A percentile compares a stretch with the other conserved stretches of the same genome.
phyloP scores from a whole-genome alignment of 2,329 filamentous ascomycete genomes.

The Diaporthe capsici region DNA sequence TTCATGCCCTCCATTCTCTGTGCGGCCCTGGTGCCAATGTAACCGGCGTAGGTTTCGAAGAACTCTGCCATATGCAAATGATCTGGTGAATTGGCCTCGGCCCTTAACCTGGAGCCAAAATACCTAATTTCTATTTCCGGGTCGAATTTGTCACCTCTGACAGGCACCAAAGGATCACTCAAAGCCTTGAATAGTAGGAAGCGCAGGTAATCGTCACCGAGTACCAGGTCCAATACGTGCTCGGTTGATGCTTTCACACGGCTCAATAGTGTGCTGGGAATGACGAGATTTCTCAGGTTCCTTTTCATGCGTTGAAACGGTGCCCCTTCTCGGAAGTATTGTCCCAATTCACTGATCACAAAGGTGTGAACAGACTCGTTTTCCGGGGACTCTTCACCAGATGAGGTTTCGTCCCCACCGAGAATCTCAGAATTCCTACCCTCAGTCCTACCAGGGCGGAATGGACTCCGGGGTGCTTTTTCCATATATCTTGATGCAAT shows the following conservation, averaged over 20 bases:
- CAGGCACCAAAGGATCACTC: not conserved
- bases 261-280: not conserved
- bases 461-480: not conserved
- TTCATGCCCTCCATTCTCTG: not conserved
- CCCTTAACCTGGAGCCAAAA: not conserved
- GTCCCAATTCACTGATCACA: not conserved
- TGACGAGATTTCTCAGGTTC: not conserved
- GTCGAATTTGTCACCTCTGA: not conserved
- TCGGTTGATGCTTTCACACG: not conserved
- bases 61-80: not conserved
- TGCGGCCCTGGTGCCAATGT: not conserved
- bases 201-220: not conserved
- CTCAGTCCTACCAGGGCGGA: not conserved
- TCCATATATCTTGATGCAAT: not conserved
- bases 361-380: not conserved
- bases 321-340: not conserved
- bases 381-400: not conserved
- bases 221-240: not conserved
- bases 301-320: not conserved
- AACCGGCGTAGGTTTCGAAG: not conserved
- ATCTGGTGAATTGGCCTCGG: not conserved
- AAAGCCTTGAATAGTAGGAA: not conserved
- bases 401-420: not conserved
- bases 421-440: not conserved
- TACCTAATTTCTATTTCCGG: not conserved